These are phyloP conservation scores for Prunus padus DNA, from an alignment of 306 rosid genomes.

Conservation along the genomic window DNA sequence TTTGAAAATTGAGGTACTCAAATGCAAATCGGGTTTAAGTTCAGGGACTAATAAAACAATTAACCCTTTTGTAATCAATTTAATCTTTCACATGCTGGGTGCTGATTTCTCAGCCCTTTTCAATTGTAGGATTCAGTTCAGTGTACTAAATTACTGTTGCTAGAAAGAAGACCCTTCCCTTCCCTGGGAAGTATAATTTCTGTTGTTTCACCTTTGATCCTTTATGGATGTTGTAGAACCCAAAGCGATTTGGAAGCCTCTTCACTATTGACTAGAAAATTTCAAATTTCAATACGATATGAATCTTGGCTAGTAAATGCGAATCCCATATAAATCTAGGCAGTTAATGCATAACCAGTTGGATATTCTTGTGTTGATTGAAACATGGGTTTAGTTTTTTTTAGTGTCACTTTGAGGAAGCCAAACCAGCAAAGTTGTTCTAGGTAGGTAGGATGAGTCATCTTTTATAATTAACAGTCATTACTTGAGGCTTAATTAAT, in stretches of 20 bases:
- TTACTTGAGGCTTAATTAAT: not conserved
- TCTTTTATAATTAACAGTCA: not conserved
- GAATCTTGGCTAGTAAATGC: no score
- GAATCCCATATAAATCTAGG: no score
- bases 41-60: no score
- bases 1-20: no score
- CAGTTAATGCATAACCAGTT: no score
- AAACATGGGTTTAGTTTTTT: not conserved
- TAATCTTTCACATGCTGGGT: not conserved
- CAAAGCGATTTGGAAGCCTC: no score
- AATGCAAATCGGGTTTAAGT: no score
- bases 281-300: no score
- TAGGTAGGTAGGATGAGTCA: not conserved
- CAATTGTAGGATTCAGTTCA: not conserved
- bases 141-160: not conserved
- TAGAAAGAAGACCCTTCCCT: not conserved
- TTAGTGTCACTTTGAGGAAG: slow-evolving; percentile 1
- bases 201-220: no score
- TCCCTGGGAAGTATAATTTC: no score
- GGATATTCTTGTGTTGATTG: not conserved
- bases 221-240: no score
- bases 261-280: no score
- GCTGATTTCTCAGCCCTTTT: not conserved
- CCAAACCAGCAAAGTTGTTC: not conserved
- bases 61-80: slow-evolving; percentile 8